These are phyloP conservation scores for Ceratocystis eucalypticola DNA, from an alignment of 2,329 filamentous ascomycete genomes.

Conservation along the genomic window DNA sequence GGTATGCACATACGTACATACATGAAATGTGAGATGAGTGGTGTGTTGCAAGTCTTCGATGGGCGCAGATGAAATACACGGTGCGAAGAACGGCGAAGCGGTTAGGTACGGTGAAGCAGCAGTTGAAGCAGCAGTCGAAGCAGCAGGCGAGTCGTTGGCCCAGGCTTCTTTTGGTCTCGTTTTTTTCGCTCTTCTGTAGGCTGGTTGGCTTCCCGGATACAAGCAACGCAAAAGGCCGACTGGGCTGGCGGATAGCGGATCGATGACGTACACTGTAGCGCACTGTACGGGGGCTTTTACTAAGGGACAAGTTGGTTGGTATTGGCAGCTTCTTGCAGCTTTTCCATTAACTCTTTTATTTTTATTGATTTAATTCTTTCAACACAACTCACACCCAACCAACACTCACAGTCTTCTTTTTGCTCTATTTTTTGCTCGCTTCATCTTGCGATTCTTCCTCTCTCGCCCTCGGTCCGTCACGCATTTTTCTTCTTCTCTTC, in stretches of 20 bases:
- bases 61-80: background rate
- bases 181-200: background rate
- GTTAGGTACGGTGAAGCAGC: no score
- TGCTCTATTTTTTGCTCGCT: background rate
- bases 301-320: background rate
- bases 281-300: slow-evolving; percentile 1
- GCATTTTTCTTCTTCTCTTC: background rate
- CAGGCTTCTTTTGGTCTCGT: background rate
- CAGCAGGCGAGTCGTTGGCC: no score
- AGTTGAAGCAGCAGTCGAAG: no score
- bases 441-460: background rate
- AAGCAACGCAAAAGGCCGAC: background rate
- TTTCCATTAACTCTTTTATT: background rate
- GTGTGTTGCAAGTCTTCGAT: background rate
- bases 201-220: background rate
- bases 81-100: background rate
- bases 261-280: slow-evolving; percentile 5
- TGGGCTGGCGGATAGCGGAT: slow-evolving; percentile 2
- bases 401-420: background rate
- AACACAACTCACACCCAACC: background rate
- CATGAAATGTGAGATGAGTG: background rate
- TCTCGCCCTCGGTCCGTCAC: background rate
- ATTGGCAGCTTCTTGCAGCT: background rate
- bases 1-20: background rate
- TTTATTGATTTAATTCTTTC: background rate